Evolutionary conservation across 2,329 filamentous ascomycete species (phyloP), one percentile per base, ranked within the genome.

Genomic region (Pseudonectria buxi): DNA sequence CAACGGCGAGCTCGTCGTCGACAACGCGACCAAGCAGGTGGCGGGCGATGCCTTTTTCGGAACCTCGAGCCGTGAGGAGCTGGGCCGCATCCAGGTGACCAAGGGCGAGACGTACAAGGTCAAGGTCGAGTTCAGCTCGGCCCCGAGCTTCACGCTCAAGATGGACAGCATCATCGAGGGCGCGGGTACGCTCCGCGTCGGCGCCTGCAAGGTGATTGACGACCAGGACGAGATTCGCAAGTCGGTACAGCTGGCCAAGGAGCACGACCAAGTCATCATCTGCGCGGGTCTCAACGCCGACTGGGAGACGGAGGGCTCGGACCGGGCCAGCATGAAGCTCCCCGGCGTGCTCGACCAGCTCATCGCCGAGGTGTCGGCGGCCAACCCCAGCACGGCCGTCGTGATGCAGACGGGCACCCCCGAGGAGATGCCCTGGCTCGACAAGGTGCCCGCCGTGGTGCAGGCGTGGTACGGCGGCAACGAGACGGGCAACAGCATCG

Each of bases 391-490:
- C 36, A 81, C 82, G 2, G 76, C 78, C 1, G 76, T 92, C 2
- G 80, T 89, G 2, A 78, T 86, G 54, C 85, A 89, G 50, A 86
- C 82, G 0, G 86, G 85, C 25, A 86, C 83, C 0, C 84, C 85
- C 0, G 73, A 85, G 15, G 69, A 73, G 36, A 81, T 87, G 79
- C 81, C 82, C 1, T 86, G 81, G 81, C 66, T 75, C 2, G 55
- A 65, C 12, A 59, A 69, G 24, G 73, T 75, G 3, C 57, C 62
- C 7, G 75, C 78, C 2, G 64, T 89, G 2, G 54, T 88, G 2
- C 83, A 90, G 51, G 84, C 84, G 7, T 92, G 85, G 84, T 92
- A 88, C 51, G 83, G 85, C 41, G 86, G 86, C n/a, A 86, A 92
- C 51, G 86, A 92, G 63, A 83, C 81, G 5, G 86, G 86, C 6